Base-by-base conservation (phyloP, 2,329 filamentous ascomycete species). In the Drechslerella stenobrocha region DNA sequence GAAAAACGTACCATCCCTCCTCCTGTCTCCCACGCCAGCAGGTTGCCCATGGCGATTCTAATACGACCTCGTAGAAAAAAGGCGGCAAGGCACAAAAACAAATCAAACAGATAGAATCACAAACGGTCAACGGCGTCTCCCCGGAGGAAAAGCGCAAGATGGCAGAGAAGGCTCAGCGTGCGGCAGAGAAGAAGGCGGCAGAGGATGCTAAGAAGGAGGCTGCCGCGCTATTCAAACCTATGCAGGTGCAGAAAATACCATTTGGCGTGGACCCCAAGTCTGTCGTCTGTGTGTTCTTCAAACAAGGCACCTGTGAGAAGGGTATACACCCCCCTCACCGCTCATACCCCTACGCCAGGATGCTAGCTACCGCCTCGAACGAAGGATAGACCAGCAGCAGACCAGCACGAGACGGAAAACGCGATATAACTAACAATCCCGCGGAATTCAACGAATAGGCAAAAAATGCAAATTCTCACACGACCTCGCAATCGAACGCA, bases 261-360 rank as follows among this genome's bases (percentile, higher is more conserved):
- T 97, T 98, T 73, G 93, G 93, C 52, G 93, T 97, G 57, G 93
- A 98, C 74, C 93, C 93, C 13, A 98, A 98, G 82, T 98, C 92
- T 0, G 88, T 98, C 5, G 79, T 98, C 23, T 98, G 93, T 76
- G 87, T 95, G 69, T 98, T 96, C 77, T 96, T 84, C 83, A 97
- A 96, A 78, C 95, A 96, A 78, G 93, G 93, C 30, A 87, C 90
- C 75, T 98, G 93, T 75, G 93, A 98, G 72, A 98, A 98, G 82
- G 93, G 81, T 73, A 60, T 35, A 26, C 7, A 20, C 3, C 15
- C 15, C 4, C 18, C 13, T 18, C 4, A 18, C 3, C 37, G 13
- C 11, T 13, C 34, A 13, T 4, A 9, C 3, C 11, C 11, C 3
- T 3, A 4, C 34, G 15, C 34, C 4, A 15, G 3, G 22, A 23